A percentile compares a stretch with the other conserved stretches of the same genome.
Conservation (phyloP, 148 eudicot species). For the Rhododendron simsii region DNA sequence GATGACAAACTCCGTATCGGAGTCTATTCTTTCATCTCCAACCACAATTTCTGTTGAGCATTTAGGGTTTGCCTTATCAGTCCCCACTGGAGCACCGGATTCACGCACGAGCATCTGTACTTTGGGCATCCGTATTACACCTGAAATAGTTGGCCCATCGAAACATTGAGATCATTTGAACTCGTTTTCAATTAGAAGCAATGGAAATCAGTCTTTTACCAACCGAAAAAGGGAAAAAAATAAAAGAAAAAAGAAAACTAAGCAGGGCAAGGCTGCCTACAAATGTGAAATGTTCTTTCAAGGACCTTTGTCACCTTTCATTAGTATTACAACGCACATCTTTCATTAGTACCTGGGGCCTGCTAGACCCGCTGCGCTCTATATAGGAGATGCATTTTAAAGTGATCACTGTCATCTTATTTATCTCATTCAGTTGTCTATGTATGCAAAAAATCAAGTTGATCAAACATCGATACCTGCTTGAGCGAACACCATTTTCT, state of each 20-base stretch:
- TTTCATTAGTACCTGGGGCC: neutral
- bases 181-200: neutral
- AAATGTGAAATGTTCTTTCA: neutral
- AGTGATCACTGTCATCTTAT: neutral
- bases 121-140: constrained; percentile 46
- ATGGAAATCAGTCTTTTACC: neutral
- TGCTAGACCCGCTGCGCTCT: neutral
- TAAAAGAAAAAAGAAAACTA: neutral
- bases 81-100: constrained; percentile 12
- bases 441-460: neutral
- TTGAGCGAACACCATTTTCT: neutral
- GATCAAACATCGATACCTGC: neutral
- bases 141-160: constrained; percentile 18
- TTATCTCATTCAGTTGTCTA: neutral
- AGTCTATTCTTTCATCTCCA: constrained; percentile 45
- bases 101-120: constrained; percentile 21
- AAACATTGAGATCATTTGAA: neutral
- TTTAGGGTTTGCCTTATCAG: constrained; percentile 22
- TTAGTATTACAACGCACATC: neutral
- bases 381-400: neutral
- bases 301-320: neutral
- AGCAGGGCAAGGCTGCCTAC: neutral
- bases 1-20: constrained; percentile 68
- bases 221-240: neutral
- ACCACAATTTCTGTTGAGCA: constrained; percentile 32